A percentile compares a stretch with the other conserved stretches of the same genome.
These are phyloP conservation scores for Letharia columbiana DNA, from an alignment of 495 filamentous ascomycete species.

Conservation along the genomic window DNA sequence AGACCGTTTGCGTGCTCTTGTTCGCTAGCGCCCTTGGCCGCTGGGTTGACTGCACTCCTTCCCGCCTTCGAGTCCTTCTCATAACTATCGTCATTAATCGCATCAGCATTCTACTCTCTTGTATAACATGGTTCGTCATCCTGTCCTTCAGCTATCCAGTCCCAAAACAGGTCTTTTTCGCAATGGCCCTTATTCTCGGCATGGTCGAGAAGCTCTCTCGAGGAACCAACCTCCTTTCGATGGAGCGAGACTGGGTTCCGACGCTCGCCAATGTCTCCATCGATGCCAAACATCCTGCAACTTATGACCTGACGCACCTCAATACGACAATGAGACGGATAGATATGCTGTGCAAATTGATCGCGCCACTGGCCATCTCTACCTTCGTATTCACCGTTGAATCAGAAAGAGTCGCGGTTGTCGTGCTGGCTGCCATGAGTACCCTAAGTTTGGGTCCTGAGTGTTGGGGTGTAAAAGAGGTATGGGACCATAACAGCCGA, in stretches of 20 bases:
- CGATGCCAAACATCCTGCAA: constrained; percentile 15
- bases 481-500: constrained; percentile 8
- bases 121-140: constrained; percentile 31
- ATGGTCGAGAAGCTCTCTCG: constrained; percentile 41
- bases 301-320: constrained; percentile 36
- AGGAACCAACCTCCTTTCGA: constrained; percentile 42
- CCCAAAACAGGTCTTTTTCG: constrained; percentile 32
- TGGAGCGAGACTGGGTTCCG: constrained; percentile 51
- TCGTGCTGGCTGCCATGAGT: constrained; percentile 37
- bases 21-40: constrained; percentile 35
- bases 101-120: constrained; percentile 35
- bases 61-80: constrained; percentile 36
- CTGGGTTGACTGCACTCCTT: constrained; percentile 37
- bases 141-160: constrained; percentile 16
- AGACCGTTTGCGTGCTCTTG: constrained; percentile 30
- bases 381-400: constrained; percentile 36
- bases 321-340: constrained; percentile 61
- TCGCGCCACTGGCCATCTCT: constrained; percentile 50
- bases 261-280: constrained; percentile 26
- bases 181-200: constrained; percentile 34
- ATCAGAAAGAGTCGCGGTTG: constrained; percentile 41
- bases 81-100: constrained; percentile 38
- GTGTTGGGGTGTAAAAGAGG: constrained; percentile 3
- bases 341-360: constrained; percentile 60
- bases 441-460: constrained; percentile 13